Conservation (phyloP, 2,329 filamentous ascomycete species). For the Colletotrichum liriopes region DNA sequence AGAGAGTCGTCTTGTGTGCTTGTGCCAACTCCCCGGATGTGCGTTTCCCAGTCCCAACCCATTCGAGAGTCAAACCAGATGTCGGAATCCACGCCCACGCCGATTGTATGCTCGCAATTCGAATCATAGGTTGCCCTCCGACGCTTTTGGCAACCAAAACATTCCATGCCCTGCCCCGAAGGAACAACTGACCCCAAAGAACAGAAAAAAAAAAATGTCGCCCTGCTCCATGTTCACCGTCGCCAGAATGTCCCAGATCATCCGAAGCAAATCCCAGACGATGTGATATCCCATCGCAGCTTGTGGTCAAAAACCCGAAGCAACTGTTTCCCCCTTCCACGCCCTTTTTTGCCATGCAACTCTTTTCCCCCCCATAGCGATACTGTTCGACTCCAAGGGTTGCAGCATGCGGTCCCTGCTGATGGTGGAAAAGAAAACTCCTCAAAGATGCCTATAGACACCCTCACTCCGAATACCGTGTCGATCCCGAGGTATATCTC, state of each 20-base stretch:
- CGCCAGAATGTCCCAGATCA: conserved; percentile 33
- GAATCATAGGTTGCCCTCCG: conserved; percentile 41
- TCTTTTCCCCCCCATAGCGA: conserved; percentile 29
- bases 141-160: conserved; percentile 40
- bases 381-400: conserved; percentile 42
- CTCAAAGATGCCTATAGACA: conserved; percentile 42
- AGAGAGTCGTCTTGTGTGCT: conserved; percentile 32
- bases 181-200: conserved; percentile 28
- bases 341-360: conserved; percentile 40
- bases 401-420: conserved; percentile 42
- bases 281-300: conserved; percentile 33
- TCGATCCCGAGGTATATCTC: conserved; percentile 44
- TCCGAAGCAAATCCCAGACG: conserved; percentile 36
- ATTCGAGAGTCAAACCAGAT: conserved; percentile 42
- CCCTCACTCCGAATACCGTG: conserved; percentile 43
- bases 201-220: conserved; percentile 12
- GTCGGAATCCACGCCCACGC: conserved; percentile 41
- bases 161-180: conserved; percentile 35
- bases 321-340: conserved; percentile 17
- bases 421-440: conserved; percentile 43
- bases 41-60: conserved; percentile 40
- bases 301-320: conserved; percentile 21
- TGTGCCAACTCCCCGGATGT: conserved; percentile 41
- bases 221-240: conserved; percentile 41
- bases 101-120: conserved; percentile 42